phyloP scores from a whole-genome alignment of 495 filamentous ascomycete genomes.

The Podospora tetraspora region DNA sequence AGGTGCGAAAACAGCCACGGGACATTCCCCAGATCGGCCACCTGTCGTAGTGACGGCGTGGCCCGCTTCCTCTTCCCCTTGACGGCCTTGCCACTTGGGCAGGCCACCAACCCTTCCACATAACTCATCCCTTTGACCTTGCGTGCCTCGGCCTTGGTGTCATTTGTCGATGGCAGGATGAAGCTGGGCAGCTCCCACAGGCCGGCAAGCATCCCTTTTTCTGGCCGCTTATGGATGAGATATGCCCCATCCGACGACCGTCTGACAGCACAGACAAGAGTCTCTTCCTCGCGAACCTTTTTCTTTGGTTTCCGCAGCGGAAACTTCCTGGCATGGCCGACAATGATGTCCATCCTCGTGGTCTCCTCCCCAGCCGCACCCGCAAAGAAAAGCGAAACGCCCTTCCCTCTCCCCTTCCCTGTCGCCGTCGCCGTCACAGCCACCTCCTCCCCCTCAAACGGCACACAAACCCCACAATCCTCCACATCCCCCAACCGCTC shows the following conservation, averaged over 20 bases:
- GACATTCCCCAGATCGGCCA: constrained; percentile 35
- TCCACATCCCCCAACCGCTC: constrained; percentile 32
- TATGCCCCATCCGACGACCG: constrained; percentile 31
- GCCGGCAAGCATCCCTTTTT: constrained; percentile 40
- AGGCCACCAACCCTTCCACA: constrained; percentile 16
- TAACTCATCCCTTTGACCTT: constrained; percentile 23
- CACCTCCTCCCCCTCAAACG: constrained; percentile 26
- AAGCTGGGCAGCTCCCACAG: constrained; percentile 45
- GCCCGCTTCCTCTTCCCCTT: background rate
- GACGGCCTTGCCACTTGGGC: background rate
- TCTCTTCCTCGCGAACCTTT: constrained; percentile 39
- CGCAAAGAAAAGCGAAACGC: constrained; percentile 30
- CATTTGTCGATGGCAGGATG: constrained; percentile 22
- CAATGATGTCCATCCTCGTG: constrained; percentile 22
- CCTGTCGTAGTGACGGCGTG: constrained; percentile 12
- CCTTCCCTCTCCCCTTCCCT: no score
- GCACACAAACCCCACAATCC: constrained; percentile 38
- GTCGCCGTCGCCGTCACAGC: constrained; percentile 4
- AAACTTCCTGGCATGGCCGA: constrained; percentile 38
- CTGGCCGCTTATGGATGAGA: constrained; percentile 38
- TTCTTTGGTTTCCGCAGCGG: constrained; percentile 39
- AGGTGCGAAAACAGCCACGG: constrained; percentile 47
- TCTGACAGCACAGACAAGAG: constrained; percentile 39
- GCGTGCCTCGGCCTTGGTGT: constrained; percentile 21
- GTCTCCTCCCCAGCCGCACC: background rate